These are phyloP conservation scores for Thalassiosira pacifica DNA, from an alignment of 352 stramenopile species.

Conservation along the genomic window DNA sequence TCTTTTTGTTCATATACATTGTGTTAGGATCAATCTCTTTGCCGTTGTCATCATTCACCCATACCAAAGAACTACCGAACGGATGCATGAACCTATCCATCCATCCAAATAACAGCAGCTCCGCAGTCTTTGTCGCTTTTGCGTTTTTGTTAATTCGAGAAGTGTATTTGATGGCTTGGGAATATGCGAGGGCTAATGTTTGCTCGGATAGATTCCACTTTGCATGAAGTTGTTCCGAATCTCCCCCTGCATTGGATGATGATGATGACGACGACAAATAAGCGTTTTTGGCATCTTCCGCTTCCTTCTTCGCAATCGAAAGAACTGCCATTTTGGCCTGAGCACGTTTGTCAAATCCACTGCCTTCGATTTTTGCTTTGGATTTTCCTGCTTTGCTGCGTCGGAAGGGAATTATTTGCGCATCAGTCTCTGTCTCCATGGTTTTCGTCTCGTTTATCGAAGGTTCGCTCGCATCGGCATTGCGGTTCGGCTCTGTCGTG, in stretches of 20 bases:
- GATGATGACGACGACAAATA: too few species aligned
- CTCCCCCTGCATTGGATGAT: background rate
- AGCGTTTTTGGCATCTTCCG: constrained; percentile 15
- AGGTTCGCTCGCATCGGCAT: background rate
- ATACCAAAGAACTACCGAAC: constrained; percentile 12
- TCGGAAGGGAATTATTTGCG: background rate
- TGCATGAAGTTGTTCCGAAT: constrained; percentile 22
- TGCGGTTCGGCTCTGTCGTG: background rate
- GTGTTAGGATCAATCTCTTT: background rate
- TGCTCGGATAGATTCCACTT: constrained; percentile 35
- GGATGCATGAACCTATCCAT: constrained; percentile 43
- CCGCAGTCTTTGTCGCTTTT: constrained; percentile 40
- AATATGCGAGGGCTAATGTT: constrained; percentile 49
- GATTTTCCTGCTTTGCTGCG: background rate
- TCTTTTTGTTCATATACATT: constrained; percentile 51
- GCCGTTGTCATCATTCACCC: constrained; percentile 16
- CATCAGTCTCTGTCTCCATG: background rate
- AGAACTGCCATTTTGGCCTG: constrained; percentile 45
- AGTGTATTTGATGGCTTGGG: constrained; percentile 60
- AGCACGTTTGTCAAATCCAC: constrained; percentile 40
- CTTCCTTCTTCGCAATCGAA: constrained; percentile 33
- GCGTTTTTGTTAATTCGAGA: constrained; percentile 48
- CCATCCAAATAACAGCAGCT: constrained; percentile 52
- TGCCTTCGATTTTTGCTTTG: background rate
- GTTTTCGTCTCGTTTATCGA: background rate